Conservation (phyloP, 495 filamentous ascomycete genomes). For the Penicillium dipodomyicola region DNA sequence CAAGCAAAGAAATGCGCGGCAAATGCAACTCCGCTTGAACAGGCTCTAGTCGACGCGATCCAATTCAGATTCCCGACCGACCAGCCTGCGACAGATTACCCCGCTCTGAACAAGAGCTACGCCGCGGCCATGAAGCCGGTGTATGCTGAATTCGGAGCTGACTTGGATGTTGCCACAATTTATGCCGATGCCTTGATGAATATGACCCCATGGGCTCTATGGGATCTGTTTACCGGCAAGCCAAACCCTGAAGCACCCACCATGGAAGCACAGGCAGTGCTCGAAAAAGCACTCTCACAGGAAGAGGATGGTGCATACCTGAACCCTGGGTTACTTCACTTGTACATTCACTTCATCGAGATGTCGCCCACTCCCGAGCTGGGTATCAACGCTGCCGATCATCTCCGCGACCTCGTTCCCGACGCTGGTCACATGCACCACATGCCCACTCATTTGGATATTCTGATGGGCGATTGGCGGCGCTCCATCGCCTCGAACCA, state of each 20-base stretch:
- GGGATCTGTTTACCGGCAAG: conserved; percentile 54
- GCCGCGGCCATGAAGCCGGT: conserved; percentile 57
- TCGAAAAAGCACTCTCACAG: conserved; percentile 49
- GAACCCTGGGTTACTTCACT: conserved; percentile 60
- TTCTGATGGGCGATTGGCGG: conserved; percentile 61
- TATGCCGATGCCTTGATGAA: conserved; percentile 67
- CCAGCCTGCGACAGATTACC: conserved; percentile 35
- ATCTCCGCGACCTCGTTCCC: conserved; percentile 56
- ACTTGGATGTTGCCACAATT: conserved; percentile 56
- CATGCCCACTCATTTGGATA: conserved; percentile 67
- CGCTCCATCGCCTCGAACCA: conserved; percentile 56
- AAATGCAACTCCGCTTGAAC: conserved; percentile 40
- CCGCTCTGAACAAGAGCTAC: conserved; percentile 50
- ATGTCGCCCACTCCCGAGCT: conserved; percentile 60
- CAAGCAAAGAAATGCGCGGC: conserved; percentile 35
- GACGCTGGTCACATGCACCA: conserved; percentile 63
- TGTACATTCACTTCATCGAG: conserved; percentile 69
- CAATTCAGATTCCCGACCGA: conserved; percentile 48
- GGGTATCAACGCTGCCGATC: conserved; percentile 53
- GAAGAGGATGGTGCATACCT: conserved; percentile 33
- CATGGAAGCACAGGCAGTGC: conserved; percentile 49
- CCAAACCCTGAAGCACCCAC: conserved; percentile 51
- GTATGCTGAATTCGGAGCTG: conserved; percentile 45
- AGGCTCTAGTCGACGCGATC: conserved; percentile 54
- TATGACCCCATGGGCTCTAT: conserved; percentile 59